Base-by-base conservation (phyloP, 1,284 basidiomycete species). In the Apiotrichum laibachii region DNA sequence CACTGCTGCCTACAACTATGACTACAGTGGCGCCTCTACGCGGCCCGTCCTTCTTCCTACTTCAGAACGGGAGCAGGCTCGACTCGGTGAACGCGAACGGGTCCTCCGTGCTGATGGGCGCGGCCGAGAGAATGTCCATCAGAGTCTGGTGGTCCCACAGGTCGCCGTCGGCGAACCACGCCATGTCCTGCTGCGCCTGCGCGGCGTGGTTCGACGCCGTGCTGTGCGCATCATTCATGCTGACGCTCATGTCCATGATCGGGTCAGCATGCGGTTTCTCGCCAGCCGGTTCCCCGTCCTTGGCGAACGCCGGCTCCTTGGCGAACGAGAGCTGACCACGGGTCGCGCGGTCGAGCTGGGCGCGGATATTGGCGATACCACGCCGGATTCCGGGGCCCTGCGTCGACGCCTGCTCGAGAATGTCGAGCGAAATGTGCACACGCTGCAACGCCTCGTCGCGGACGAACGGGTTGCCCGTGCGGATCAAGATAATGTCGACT, bases 401-500 rank as follows among this genome's bases (percentile, higher is more conserved):
- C 11, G 50, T 45, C 9, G 57, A 56, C 1, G 61, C 57, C 45
- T 63, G 57, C 47, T 63, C 61, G 15, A 63, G 52, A 48, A 63
- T 59, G 22, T 55, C 50, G 31, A 63, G 55, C 34, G 57, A 63
- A 18, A 60, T 46, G 40, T 59, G 54, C 5, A 63, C 55, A 5
- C 61, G 57, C 47, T 63, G 55, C 35, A 63, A 49, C 10, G 61
- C 61, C 26, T 63, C 61, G 22, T 63, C 57, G 22, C 56, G 59
- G 34, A 63, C 59, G 1, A 56, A 48, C 18, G 56, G 57, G 56
- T 63, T 60, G n/a, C 61, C 66, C 1, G 63, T 60, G 15, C 66
- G 63, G 19, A 67, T 56, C 26, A 67, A 47, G 13, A 67, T 49
- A 15, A 63, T 53, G 33, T 63, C 61, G 9, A 63, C 56, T 15